phyloP scores from a whole-genome alignment of 805 yeast genomes.

The Wickerhamomyces silvicola region DNA sequence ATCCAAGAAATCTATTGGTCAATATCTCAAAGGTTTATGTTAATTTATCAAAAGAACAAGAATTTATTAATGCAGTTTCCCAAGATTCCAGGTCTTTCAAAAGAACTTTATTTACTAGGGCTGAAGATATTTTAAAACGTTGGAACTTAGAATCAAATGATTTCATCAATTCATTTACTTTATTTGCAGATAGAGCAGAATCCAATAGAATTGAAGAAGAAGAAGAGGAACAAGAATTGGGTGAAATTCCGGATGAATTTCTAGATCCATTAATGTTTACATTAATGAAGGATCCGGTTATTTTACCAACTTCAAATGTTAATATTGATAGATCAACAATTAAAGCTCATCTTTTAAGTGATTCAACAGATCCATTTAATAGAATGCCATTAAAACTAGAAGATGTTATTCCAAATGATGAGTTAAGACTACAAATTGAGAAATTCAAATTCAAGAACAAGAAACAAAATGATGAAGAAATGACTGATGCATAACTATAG shows the following conservation, averaged over 20 bases:
- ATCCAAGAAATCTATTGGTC: constrained; percentile 66
- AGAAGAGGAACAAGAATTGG: constrained; percentile 80
- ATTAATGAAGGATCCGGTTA: constrained; percentile 93
- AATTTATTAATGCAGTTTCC: constrained; percentile 75
- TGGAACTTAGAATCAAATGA: constrained; percentile 48
- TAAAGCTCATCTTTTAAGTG: constrained; percentile 88
- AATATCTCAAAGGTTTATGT: constrained; percentile 70
- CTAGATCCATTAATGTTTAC: constrained; percentile 96
- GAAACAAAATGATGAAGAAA: constrained; percentile 9
- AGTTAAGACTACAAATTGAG: constrained; percentile 53
- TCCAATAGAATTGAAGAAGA: constrained; percentile 54
- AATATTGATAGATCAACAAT: constrained; percentile 87
- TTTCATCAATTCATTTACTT: constrained; percentile 42
- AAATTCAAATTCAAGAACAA: constrained; percentile 29
- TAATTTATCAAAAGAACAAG: constrained; percentile 57
- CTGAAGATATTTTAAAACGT: constrained; percentile 55
- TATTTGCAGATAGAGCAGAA: constrained; percentile 65
- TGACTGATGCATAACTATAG: constrained; percentile 9
- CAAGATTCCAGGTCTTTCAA: constrained; percentile 89
- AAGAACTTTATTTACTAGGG: constrained; percentile 59
- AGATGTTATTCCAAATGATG: constrained; percentile 76
- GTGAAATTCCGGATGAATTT: constrained; percentile 94
- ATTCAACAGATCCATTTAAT: constrained; percentile 95
- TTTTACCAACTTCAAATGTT: constrained; percentile 80
- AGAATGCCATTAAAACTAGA: constrained; percentile 86